Conservation (phyloP, 768 basidiomycete species). For the Pisolithus tinctorius region DNA sequence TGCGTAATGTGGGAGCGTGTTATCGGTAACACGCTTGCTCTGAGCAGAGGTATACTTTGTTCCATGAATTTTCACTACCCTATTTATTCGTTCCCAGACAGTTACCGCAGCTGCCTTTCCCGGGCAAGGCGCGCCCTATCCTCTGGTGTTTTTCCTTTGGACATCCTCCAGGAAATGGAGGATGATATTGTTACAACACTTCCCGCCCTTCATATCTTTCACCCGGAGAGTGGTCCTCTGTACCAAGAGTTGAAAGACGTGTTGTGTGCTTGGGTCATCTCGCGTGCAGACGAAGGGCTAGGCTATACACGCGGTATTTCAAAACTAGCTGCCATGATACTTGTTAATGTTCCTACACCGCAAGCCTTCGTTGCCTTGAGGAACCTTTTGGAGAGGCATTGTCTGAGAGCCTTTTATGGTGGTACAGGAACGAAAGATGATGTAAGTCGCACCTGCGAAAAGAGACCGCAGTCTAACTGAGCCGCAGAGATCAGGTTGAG, state of each 20-base stretch:
- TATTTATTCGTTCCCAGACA: constrained; percentile 42
- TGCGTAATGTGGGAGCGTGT: constrained; percentile 78
- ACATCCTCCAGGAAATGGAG: constrained; percentile 59
- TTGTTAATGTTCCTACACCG: constrained; percentile 72
- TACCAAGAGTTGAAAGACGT: constrained; percentile 79
- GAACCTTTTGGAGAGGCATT: constrained; percentile 81
- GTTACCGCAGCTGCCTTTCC: constrained; percentile 62
- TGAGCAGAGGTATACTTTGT: constrained; percentile 61
- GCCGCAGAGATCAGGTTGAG: constrained; percentile 53
- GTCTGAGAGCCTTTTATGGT: constrained; percentile 79
- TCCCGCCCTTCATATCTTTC: constrained; percentile 75
- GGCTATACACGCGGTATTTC: constrained; percentile 65
- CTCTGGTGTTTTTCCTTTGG: constrained; percentile 58
- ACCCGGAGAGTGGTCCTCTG: constrained; percentile 67
- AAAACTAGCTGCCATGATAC: constrained; percentile 78
- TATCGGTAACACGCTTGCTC: constrained; percentile 75
- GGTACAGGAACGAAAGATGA: constrained; percentile 66
- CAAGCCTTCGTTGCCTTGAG: constrained; percentile 79
- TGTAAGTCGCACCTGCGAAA: constrained; percentile 40
- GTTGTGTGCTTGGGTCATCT: constrained; percentile 82
- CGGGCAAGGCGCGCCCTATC: constrained; percentile 67
- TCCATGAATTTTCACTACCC: neutral
- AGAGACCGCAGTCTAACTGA: constrained; percentile 22
- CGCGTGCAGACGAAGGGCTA: constrained; percentile 75
- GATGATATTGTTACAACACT: constrained; percentile 69